Conservation (phyloP, 257 asterid genomes). For the Fraxinus excelsior region DNA sequence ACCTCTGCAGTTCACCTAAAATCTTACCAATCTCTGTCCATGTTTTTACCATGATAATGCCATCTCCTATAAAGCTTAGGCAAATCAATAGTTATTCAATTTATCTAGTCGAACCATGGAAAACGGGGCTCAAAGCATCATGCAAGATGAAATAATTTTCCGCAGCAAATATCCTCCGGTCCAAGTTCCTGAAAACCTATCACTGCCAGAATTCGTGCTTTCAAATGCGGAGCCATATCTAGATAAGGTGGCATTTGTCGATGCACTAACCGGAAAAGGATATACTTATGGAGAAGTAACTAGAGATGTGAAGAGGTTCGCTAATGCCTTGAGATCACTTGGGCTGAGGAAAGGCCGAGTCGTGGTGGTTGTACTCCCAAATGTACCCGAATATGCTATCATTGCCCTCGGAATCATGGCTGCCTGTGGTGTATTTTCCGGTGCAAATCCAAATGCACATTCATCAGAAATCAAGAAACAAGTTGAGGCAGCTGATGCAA, state of each 20-base stretch:
- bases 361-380: conserved; percentile 81
- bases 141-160: conserved; percentile 59
- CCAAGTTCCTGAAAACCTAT: conserved; percentile 61
- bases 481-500: conserved; percentile 85
- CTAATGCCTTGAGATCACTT: conserved; percentile 84
- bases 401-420: conserved; percentile 94
- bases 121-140: conserved; percentile 35
- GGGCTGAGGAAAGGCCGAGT: conserved; percentile 81
- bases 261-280: conserved; percentile 61
- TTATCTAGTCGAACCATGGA: conserved; percentile 40
- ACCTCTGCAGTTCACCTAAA: conserved; percentile 33
- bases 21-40: conserved; percentile 20
- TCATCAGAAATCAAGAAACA: conserved; percentile 81
- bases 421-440: conserved; percentile 87
- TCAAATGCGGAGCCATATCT: conserved; percentile 48
- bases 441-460: conserved; percentile 81
- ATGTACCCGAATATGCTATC: conserved; percentile 70
- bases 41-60: conserved; percentile 22
- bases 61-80: conserved; percentile 23
- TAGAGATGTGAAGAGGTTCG: conserved; percentile 63
- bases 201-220: conserved; percentile 85
- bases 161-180: conserved; percentile 67
- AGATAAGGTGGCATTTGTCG: conserved; percentile 76
- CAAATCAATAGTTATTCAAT: not conserved
- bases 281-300: conserved; percentile 66